Percentiles rank a stretch among this genome's conserved stretches.
Evolutionary conservation across 768 basidiomycete genomes (phyloP).

Genomic region (Filobasidium wieringae): DNA sequence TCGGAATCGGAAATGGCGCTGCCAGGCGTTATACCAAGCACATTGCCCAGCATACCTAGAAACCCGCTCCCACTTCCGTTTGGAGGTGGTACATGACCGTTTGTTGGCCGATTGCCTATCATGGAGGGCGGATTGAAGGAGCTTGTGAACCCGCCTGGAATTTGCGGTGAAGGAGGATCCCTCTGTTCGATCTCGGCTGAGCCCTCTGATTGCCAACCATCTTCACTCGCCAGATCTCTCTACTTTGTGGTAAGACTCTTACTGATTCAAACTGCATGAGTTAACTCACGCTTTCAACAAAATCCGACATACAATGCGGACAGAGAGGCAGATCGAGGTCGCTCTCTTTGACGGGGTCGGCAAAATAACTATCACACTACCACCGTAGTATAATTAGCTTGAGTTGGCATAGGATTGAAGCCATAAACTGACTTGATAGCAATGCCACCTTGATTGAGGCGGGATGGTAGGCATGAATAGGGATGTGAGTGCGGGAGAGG

Average conservation of each 20-base stretch:
- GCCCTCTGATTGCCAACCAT: not conserved
- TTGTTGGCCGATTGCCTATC: not conserved
- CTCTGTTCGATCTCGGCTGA: not conserved
- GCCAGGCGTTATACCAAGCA: not conserved
- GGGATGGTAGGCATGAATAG: not conserved
- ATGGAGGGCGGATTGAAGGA: constrained; percentile 11
- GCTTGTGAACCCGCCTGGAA: not conserved
- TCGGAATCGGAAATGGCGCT: too few species aligned
- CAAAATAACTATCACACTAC: not conserved
- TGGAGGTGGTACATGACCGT: not conserved
- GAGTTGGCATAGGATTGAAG: too few species aligned
- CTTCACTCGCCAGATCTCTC: not conserved
- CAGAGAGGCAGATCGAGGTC: constrained; percentile 2
- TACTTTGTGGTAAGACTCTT: not conserved
- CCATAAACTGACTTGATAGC: not conserved
- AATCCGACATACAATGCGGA: constrained; percentile 10
- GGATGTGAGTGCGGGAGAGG: too few species aligned
- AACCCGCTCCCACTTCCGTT: not conserved
- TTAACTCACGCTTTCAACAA: constrained; percentile 5
- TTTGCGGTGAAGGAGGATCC: not conserved
- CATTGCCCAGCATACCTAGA: not conserved
- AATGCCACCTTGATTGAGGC: not conserved
- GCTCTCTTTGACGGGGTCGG: not conserved
- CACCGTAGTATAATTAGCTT: too few species aligned
- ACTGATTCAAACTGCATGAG: not conserved